These are phyloP conservation scores for Darksidea phi DNA, from an alignment of 495 filamentous ascomycete genomes.

Conservation along the genomic window DNA sequence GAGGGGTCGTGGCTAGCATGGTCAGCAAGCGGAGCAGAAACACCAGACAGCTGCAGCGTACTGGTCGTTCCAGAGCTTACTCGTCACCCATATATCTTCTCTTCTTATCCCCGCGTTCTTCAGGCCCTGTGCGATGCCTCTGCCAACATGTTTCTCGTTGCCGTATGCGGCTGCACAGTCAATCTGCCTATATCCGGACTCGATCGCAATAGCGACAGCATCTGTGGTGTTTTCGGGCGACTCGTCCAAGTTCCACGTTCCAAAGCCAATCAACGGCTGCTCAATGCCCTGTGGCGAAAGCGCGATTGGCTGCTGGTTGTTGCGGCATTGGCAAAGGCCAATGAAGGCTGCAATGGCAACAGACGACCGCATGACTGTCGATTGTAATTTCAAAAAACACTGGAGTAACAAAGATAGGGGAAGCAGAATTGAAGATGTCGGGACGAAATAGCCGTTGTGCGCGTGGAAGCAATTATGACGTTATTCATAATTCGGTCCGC, in stretches of 20 bases:
- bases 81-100: conserved; percentile 50
- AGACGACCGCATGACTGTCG: neutral
- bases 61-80: conserved; percentile 54
- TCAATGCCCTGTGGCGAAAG: neutral
- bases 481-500: neutral
- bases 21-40: neutral
- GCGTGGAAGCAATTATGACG: neutral
- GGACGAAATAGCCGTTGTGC: neutral
- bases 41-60: neutral
- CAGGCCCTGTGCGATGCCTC: conserved; percentile 48
- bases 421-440: neutral
- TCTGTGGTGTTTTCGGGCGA: conserved; percentile 33
- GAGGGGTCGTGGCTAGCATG: conserved; percentile 34
- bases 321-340: neutral
- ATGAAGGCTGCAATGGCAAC: neutral
- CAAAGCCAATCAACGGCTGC: conserved; percentile 37
- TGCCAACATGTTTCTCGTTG: conserved; percentile 49
- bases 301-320: conserved; percentile 2
- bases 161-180: conserved; percentile 49
- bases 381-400: neutral
- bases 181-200: conserved; percentile 51
- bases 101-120: conserved; percentile 45
- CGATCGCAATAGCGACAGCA: conserved; percentile 46
- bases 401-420: neutral
- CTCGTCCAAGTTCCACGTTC: conserved; percentile 39